Evolutionary conservation across 139 green algal species (phyloP), one percentile per base, ranked within the genome.

Genomic region (Coelastrella sp.): DNA sequence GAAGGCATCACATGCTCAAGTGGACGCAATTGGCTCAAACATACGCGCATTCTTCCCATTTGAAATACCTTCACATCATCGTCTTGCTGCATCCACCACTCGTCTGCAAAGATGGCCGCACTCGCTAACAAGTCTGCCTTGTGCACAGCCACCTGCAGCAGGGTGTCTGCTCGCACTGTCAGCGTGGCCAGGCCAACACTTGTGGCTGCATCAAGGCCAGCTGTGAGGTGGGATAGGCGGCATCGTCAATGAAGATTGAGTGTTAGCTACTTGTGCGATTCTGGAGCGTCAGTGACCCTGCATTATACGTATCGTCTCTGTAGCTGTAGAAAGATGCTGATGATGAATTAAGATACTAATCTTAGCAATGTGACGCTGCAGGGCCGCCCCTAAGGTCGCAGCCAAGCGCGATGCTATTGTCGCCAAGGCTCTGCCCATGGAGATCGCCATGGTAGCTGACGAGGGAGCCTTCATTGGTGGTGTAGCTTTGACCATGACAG

Each of bases 401-500:
- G 77, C 60, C 37, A 67, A 63, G 40, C 60, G 60, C 34, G 53
- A 48, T 40, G 79, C 60, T 27, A 73, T 79, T 6, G 66, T 67
- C 45, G 23, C 64, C 8, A 86, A 78, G 80, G 80, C 48, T 30
- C 67, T 79, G 23, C 79, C 84, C 9, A 72, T 94, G 48, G 94
- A 97, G 91, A 60, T 98, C n/a, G 93, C 92, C 6, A 92, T 96
- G 90, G 62, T 97, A 1, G 95, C 95, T 23, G 90, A 89, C 60
- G 94, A 97, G 87, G 92, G 86, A n/a, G 91, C 87, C 34, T 95
- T 95, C 90, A 97, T 98, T 73, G 85, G 76, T 34, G 93, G 94
- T 83, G 92, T 92, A 40, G 93, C 94, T 27, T 86, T 91, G 80
- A 94, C 94, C 67, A 96, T 97, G 92, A 89, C 93, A 59, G 95